Base-by-base conservation (phyloP, 768 basidiomycete species). In the Kondoa subrosea region DNA sequence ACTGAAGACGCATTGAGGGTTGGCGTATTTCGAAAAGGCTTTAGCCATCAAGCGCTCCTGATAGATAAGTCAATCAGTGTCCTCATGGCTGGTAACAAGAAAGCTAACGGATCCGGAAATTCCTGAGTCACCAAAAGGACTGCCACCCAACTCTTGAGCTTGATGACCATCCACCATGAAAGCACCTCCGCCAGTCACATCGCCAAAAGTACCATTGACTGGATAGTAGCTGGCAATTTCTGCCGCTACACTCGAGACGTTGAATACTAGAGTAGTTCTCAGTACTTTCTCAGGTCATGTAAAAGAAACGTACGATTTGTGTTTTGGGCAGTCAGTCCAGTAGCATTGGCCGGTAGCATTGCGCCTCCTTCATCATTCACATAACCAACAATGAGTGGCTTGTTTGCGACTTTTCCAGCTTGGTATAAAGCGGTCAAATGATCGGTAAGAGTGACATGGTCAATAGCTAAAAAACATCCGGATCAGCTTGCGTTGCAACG, bases 131-230 rank as follows among this genome's bases (percentile, higher is more conserved):
- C 40, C 40, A 50, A 50, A 50, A 21, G 12, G 8, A 50, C 40
- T 21, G 40, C 8, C 8, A 50, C 40, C 40, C 21, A 50, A 50
- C 12, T 8, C 12, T 21, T 8, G 16, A 27, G 59, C 59, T n/a
- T 25, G 26, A 12, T 32, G 31, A 27, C 25, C n/a, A 25, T 61
- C 31, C 59, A 61, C 4, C 12, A 61, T 12, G n/a, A 61, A 61
- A 25, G 26, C 25, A 16, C 26, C 59, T 12, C 12, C 25, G 26
- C n/a, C n/a, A 8, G 59, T 27, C 8, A 27, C 26, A 27, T 27
- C 26, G 31, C 26, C 59, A n/a, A 61, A 61, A 25, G 59, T 61
- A 12, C 12, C 26, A 32, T 61, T 61, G 59, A 61, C 59, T 8
- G 59, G 8, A 61, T 61, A 61, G 59, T 12, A 61, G 31, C 59